Percentiles rank a stretch among this genome's conserved stretches.
phyloP scores from a whole-genome alignment of 1,284 basidiomycete species.

The Trichosporon inkin region DNA sequence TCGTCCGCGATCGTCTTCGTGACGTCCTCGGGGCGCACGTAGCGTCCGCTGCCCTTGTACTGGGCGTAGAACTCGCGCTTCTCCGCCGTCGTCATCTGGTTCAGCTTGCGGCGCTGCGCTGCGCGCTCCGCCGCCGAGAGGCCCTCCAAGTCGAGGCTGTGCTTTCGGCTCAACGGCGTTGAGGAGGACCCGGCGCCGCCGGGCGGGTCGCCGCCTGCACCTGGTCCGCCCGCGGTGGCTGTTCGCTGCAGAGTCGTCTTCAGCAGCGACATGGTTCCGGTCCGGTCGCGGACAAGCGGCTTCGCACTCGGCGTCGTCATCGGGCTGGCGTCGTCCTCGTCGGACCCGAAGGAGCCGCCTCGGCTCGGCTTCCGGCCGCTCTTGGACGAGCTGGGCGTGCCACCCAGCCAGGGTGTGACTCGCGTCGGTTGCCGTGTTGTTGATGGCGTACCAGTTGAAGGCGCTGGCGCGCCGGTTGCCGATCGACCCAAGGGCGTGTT shows the following conservation, averaged over 20 bases:
- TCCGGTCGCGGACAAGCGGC: slow-evolving; percentile 34
- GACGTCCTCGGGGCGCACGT: slow-evolving; percentile 37
- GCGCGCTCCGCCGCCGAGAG: slow-evolving; percentile 35
- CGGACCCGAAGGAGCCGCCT: slow-evolving; percentile 12
- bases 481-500: background rate
- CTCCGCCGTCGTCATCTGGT: slow-evolving; percentile 29
- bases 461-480: background rate
- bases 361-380: background rate
- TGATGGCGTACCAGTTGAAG: background rate
- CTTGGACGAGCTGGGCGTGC: background rate
- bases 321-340: slow-evolving; percentile 9
- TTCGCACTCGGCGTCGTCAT: background rate
- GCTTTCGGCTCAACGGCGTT: slow-evolving; percentile 15
- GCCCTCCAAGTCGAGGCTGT: slow-evolving; percentile 26
- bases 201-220: background rate
- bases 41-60: slow-evolving; percentile 44
- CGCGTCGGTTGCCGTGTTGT: slow-evolving; percentile 9
- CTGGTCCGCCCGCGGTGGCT: background rate
- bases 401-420: slow-evolving; percentile 25
- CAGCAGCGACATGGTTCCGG: slow-evolving; percentile 15
- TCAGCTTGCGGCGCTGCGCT: slow-evolving; percentile 26
- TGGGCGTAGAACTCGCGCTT: slow-evolving; percentile 37
- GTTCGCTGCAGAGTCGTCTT: slow-evolving; percentile 7
- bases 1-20: slow-evolving; percentile 59
- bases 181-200: too few relatives aligned